Base-by-base conservation (phyloP, 164 flowering plant species). In the Vitis riparia region DNA sequence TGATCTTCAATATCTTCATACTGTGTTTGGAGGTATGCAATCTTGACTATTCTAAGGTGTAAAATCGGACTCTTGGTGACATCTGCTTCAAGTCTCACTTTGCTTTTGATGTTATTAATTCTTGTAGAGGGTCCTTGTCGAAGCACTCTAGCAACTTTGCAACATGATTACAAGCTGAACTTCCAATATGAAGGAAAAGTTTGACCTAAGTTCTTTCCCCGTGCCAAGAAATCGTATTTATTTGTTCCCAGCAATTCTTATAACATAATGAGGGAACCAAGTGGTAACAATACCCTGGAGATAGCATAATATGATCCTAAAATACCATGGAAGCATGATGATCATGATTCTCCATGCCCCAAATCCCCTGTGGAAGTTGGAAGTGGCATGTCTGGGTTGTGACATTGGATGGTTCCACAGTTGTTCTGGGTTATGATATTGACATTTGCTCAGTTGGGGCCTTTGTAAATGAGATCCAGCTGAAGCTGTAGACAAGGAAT, bases 81-180 rank as follows among this genome's bases (percentile, higher is more conserved):
- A 12, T 48, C 9, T 3, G 48, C 52, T 44, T 27, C 75, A 67
- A 56, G 8, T 14, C 73, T 75, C 64, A 74, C 51, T 37, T 62
- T 32, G 57, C 50, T 70, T 57, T 67, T 77, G 23, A 2, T 66
- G 44, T 67, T 56, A 1, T 59, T 68, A 30, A 2, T 65, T 73
- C 64, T 67, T 82, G 78, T 70, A 94, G 99, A 94, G 86, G 99
- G 99, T 59, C 92, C 97, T 67, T 92, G 97, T 83, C 82, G 97
- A 78, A 90, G 84, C 83, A 87, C 88, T 2, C 77, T 94, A 32
- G 89, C 90, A 1, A 71, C 70, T 53, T 67, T 94, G 79, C 89
- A 85, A 71, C 91, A 83, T 67, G 97, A 92, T 77, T 90, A 94
- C 85, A 87, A 89, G 68, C 71, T 78, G 32, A 78, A 89, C 67